A percentile compares a stretch with the other conserved stretches of the same genome.
Conservation (phyloP, 495 filamentous ascomycete species). For the Cryomyces antarcticus region DNA sequence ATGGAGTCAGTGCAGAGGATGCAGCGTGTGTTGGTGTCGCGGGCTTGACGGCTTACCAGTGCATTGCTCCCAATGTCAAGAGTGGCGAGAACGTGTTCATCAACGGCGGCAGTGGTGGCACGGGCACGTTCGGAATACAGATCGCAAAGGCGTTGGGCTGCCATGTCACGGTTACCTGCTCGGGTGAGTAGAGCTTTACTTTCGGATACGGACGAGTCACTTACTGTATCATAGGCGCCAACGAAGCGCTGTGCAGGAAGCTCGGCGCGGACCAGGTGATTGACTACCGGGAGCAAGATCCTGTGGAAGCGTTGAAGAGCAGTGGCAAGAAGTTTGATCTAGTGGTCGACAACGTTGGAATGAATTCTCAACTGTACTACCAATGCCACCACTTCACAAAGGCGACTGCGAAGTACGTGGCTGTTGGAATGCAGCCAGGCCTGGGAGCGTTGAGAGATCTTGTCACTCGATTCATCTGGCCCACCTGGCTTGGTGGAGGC, state of each 20-base stretch:
- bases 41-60: conserved; percentile 37
- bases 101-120: conserved; percentile 46
- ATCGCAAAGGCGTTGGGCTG: conserved; percentile 46
- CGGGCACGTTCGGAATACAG: conserved; percentile 41
- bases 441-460: conserved; percentile 1
- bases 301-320: conserved; percentile 5
- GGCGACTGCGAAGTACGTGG: conserved; percentile 5
- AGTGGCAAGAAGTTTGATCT: conserved; percentile 4
- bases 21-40: conserved; percentile 34
- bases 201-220: no score
- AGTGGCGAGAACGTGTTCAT: conserved; percentile 39
- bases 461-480: conserved; percentile 1
- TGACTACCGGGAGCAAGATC: conserved; percentile 7
- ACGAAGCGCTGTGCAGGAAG: conserved; percentile 25
- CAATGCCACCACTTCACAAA: conserved; percentile 7
- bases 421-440: conserved; percentile 5
- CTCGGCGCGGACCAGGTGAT: conserved; percentile 12
- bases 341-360: conserved; percentile 10
- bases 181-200: no score
- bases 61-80: conserved; percentile 32
- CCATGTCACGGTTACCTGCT: conserved; percentile 40
- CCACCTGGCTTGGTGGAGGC: conserved; percentile 12
- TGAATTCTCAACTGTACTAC: conserved; percentile 5
- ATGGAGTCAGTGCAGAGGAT: conserved; percentile 27
- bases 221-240: no score